Evolutionary conservation across 371 early-diverging fungal species (phyloP).

Genomic region (Thermomucor indicae-seudaticae): DNA sequence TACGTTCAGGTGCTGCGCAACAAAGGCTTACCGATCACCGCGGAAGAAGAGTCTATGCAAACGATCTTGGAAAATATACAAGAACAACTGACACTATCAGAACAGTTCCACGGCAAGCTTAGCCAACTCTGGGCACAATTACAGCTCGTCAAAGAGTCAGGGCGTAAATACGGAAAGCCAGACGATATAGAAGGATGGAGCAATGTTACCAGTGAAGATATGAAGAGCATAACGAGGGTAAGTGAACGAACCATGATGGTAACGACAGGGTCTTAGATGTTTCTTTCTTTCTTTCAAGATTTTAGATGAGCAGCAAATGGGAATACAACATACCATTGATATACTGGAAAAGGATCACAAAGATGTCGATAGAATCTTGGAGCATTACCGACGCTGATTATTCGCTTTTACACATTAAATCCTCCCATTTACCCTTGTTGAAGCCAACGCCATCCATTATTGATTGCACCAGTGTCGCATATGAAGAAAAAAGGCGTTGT

Average conservation of each 20-base stretch:
- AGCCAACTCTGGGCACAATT: slow-evolving; percentile 80
- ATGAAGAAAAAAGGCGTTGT: no score
- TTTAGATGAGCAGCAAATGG: slow-evolving; percentile 60
- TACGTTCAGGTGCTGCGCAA: slow-evolving; percentile 76
- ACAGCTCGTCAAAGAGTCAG: slow-evolving; percentile 72
- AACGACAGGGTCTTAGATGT: not conserved
- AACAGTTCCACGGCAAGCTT: slow-evolving; percentile 75
- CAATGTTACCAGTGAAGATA: slow-evolving; percentile 35
- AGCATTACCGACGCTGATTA: not conserved
- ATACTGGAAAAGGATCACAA: slow-evolving; percentile 46
- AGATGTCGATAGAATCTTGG: slow-evolving; percentile 15
- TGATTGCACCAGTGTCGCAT: no score
- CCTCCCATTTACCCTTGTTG: no score
- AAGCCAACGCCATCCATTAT: no score
- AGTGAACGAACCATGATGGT: not conserved
- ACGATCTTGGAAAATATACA: slow-evolving; percentile 70
- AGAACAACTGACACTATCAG: slow-evolving; percentile 69
- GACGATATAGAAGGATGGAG: slow-evolving; percentile 36
- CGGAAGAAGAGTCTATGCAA: slow-evolving; percentile 79
- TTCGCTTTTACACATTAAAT: no score
- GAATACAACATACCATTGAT: slow-evolving; percentile 58
- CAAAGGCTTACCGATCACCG: slow-evolving; percentile 74
- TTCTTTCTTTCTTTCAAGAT: slow-evolving; percentile 20
- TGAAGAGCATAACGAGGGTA: slow-evolving; percentile 49
- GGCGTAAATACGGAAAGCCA: slow-evolving; percentile 42